Evolutionary conservation across 2,329 filamentous ascomycete genomes (phyloP).

Genomic region (Pseudocercospora cruenta): DNA sequence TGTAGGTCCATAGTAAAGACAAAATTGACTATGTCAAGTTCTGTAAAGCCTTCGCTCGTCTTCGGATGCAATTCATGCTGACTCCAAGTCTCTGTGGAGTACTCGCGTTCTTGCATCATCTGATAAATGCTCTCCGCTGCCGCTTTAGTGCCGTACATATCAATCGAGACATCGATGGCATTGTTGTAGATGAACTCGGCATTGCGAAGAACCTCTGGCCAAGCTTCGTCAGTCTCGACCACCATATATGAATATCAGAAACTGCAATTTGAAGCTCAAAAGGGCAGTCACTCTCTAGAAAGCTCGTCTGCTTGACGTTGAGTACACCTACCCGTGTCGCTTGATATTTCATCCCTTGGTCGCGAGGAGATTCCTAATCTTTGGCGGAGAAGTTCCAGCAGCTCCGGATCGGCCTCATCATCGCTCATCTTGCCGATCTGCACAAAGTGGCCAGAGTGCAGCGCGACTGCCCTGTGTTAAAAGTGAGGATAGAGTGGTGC

Average conservation of each 20-base stretch:
- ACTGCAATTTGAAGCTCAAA: neutral
- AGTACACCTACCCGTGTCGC: constrained; percentile 36
- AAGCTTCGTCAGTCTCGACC: neutral
- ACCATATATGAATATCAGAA: no score
- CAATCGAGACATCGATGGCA: constrained; percentile 86
- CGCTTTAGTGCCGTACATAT: constrained; percentile 78
- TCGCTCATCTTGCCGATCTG: constrained; percentile 70
- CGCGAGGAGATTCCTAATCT: constrained; percentile 60
- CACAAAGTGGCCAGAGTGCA: neutral
- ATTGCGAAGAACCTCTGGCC: constrained; percentile 75
- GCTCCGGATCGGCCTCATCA: constrained; percentile 86
- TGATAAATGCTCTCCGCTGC: constrained; percentile 79
- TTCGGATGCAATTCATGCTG: constrained; percentile 89
- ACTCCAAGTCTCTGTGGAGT: constrained; percentile 84
- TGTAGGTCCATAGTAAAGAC: constrained; percentile 97
- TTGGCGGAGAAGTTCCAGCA: constrained; percentile 82
- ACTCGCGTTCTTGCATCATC: constrained; percentile 81
- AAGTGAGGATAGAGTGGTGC: neutral
- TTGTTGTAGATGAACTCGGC: constrained; percentile 91
- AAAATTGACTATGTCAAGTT: constrained; percentile 66
- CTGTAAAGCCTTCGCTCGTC: constrained; percentile 36
- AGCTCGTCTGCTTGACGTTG: neutral
- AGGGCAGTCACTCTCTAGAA: neutral
- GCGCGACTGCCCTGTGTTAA: neutral
- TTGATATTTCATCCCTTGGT: constrained; percentile 32